phyloP scores from a whole-genome alignment of 2,329 filamentous ascomycete genomes.

The Calonectria ilicicola region DNA sequence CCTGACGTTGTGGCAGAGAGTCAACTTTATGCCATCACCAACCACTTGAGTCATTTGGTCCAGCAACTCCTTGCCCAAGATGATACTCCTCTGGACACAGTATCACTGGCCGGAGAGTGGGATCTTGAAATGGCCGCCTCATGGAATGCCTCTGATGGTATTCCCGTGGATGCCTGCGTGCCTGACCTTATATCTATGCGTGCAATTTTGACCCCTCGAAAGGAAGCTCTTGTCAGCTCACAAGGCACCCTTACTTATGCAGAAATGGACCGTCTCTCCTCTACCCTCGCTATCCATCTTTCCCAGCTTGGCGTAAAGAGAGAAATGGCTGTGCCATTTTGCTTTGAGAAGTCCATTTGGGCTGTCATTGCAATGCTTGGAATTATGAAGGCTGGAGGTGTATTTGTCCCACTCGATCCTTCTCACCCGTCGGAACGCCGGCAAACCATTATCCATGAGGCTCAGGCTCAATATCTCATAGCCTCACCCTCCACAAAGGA shows the following conservation, averaged over 20 bases:
- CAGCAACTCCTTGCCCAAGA: not conserved
- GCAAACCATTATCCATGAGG: not conserved
- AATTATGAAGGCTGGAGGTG: slow-evolving; percentile 48
- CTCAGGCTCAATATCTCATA: not conserved
- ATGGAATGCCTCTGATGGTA: not conserved
- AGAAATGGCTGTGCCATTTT: slow-evolving; percentile 13
- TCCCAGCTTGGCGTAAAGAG: not conserved
- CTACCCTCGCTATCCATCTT: slow-evolving; percentile 8
- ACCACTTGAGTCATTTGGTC: not conserved
- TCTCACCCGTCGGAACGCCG: slow-evolving; percentile 46
- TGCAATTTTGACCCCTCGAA: slow-evolving; percentile 19
- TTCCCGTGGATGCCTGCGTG: slow-evolving; percentile 15
- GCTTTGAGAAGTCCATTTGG: slow-evolving; percentile 30
- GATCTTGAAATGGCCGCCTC: not conserved
- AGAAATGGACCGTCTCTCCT: slow-evolving; percentile 19
- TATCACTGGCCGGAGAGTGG: not conserved
- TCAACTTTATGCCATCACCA: not conserved
- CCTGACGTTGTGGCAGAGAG: not conserved
- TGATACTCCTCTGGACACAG: not conserved
- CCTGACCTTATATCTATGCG: slow-evolving; percentile 35
- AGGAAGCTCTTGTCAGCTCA: slow-evolving; percentile 32
- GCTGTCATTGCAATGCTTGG: slow-evolving; percentile 44
- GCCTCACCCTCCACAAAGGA: not conserved
- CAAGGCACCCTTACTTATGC: slow-evolving; percentile 40
- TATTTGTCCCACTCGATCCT: slow-evolving; percentile 49